Conservation (phyloP, 2,329 filamentous ascomycete genomes). For the Alternaria triticina region DNA sequence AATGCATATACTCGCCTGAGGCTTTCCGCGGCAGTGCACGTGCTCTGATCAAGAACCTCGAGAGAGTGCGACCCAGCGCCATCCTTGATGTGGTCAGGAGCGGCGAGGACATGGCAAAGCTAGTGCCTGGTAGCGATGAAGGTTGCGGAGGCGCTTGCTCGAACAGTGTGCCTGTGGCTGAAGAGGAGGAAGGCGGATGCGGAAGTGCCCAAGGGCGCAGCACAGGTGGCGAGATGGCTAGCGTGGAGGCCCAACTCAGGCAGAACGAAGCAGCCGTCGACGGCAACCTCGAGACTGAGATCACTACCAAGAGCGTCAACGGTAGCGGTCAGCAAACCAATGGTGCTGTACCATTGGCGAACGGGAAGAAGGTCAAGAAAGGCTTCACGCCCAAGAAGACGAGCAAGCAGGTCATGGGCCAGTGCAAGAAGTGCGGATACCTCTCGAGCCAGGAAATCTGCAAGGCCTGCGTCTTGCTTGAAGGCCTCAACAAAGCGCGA, state of each 20-base stretch:
- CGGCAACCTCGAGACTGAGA: conserved; percentile 69
- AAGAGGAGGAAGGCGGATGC: conserved; percentile 74
- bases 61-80: conserved; percentile 89
- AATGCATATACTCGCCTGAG: conserved; percentile 98
- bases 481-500: conserved; percentile 81
- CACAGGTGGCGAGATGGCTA: conserved; percentile 78
- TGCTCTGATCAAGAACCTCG: conserved; percentile 91
- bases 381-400: conserved; percentile 37
- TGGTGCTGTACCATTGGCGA: conserved; percentile 18
- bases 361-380: conserved; percentile 30
- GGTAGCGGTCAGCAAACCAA: conserved; percentile 44
- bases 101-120: conserved; percentile 91
- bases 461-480: conserved; percentile 89
- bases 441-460: conserved; percentile 93
- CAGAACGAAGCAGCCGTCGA: conserved; percentile 66
- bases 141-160: conserved; percentile 40
- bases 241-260: conserved; percentile 76
- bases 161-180: conserved; percentile 48
- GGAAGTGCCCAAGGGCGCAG: conserved; percentile 72
- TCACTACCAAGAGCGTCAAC: conserved; percentile 51
- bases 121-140: conserved; percentile 68
- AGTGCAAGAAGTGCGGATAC: conserved; percentile 88
- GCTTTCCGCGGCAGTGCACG: conserved; percentile 93
- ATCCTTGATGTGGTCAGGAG: conserved; percentile 94
- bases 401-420: conserved; percentile 74